Evolutionary conservation across 2,329 filamentous ascomycete genomes (phyloP), one percentile per base, ranked within the genome.

Genomic region (Ophiognomonia clavigignenti-juglandacearum): DNA sequence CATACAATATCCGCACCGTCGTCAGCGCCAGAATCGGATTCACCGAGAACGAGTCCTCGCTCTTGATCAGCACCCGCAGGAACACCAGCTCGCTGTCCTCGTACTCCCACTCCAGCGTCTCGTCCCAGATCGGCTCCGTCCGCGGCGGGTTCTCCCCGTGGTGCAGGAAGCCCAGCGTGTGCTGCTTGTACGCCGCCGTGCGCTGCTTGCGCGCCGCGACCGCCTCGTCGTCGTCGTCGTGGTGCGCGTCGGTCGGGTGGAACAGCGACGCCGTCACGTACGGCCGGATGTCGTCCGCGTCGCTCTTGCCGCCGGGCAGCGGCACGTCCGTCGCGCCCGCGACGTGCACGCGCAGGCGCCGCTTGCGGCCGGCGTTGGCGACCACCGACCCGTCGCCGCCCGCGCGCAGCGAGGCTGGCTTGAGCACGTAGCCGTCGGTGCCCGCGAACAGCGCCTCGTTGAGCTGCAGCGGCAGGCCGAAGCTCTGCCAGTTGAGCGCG

Each of bases 401-500:
- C 1, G 66, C 61, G 3, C 82, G 77, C 1, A 86, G 67, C 1
- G 75, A 70, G 0, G 73, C 71, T 0, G 83, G 83, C 60, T 86
- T 86, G 19, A 86, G 67, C 1, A 86, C 75, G 56, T 78, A 86
- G 7, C 83, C 83, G 23, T 80, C 78, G 0, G 81, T 80, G 11
- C 80, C 81, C 39, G 70, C 73, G 61, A 86, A 86, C 0, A 86
- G 67, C 0, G 82, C 83, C 56, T 85, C 81, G 58, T 86, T 86
- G 54, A 86, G 68, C 61, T 86, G 83, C 67, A 83, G 82, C 57
- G 74, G 74, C 6, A 75, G 74, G 27, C 80, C 80, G 53, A 85
- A 86, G 0, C 75, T 83, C 57, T 86, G 83, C 78, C 82, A 83
- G 64, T 86, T 86, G 43, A 86, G 69, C 3, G 83, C 83, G 58